Evolutionary conservation across 495 filamentous ascomycete genomes (phyloP), one percentile per base, ranked within the genome.

Genomic region (Penicillium lagena): DNA sequence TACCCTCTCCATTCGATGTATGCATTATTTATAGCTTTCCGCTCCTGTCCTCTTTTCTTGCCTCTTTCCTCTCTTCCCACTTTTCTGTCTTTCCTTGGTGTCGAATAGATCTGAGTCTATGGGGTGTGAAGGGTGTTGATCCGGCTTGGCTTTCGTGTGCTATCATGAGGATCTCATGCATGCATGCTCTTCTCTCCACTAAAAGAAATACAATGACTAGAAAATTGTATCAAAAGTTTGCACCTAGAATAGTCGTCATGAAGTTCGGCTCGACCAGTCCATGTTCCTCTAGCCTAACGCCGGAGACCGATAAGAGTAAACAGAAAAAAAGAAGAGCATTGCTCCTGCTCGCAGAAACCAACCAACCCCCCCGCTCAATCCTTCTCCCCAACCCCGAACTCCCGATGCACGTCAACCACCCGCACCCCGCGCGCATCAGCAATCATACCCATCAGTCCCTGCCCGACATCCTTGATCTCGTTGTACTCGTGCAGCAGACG

Each of bases 401-500:
- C 85, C 46, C 73, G 67, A 63, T 86, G 81, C 31, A 90, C 65
- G 11, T 84, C 79, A 27, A 68, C 57, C 43, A 83, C 67, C 32
- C 77, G 67, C 33, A 86, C 72, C 2, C 85, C 85, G 13, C 78
- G 62, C 37, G 76, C 72, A 33, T 91, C 87, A 3, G 86, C 86
- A 55, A 91, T 76, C 39, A 90, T 53, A 0, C 85, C 83, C 63
- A 89, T 80, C 12, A 91, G 56, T 0, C 85, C 84, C 57, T 83
- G 81, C 0, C 77, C 86, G 2, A 85, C 64, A 58, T 90, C 87
- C 39, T 81, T 78, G 54, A 89, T 81, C 49, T 88, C 87, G 60
- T 91, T 91, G 70, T 90, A 90, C 41, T 80, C 68, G 54, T 87
- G 83, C 7, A 91, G 65, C 1, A 82, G 70, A 45, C 66, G 68